Evolutionary conservation across 176 grass and related monocot species (phyloP).

Genomic region (Oryza meridionalis): DNA sequence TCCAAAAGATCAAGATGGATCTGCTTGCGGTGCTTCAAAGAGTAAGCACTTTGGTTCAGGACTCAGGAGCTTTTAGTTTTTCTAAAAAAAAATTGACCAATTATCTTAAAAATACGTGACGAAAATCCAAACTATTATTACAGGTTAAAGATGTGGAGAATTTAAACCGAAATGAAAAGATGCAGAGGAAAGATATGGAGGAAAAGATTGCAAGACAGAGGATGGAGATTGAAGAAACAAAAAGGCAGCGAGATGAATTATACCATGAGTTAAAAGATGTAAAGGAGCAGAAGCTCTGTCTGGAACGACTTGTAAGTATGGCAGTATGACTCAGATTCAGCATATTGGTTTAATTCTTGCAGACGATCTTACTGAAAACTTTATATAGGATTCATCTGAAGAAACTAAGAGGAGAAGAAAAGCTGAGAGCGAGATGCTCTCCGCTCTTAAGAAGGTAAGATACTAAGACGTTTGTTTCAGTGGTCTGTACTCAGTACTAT

Average conservation of each 20-base stretch:
- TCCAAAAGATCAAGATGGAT: constrained; percentile 33
- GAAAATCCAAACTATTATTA: constrained; percentile 32
- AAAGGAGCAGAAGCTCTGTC: constrained; percentile 39
- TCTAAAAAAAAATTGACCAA: too few relatives aligned
- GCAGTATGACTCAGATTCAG: constrained; percentile 32
- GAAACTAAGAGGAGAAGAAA: constrained; percentile 67
- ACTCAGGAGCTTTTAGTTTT: neutral
- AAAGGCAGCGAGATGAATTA: constrained; percentile 41
- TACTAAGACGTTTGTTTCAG: neutral
- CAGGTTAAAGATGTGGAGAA: constrained; percentile 60
- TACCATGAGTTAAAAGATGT: constrained; percentile 44
- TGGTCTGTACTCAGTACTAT: neutral
- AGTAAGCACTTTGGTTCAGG: constrained; percentile 26
- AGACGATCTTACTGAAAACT: constrained; percentile 44
- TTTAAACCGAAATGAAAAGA: constrained; percentile 56
- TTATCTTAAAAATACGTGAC: neutral
- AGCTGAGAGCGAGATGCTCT: constrained; percentile 52
- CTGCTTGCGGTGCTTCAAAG: constrained; percentile 36
- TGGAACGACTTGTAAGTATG: constrained; percentile 44
- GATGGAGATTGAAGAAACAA: constrained; percentile 48
- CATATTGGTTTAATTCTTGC: constrained; percentile 24
- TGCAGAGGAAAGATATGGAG: constrained; percentile 51
- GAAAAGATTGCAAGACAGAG: constrained; percentile 52
- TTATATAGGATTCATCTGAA: constrained; percentile 46
- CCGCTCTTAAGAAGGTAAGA: constrained; percentile 57